These are phyloP conservation scores for Davidsoniella virescens DNA, from an alignment of 2,329 filamentous ascomycete species.

Conservation along the genomic window DNA sequence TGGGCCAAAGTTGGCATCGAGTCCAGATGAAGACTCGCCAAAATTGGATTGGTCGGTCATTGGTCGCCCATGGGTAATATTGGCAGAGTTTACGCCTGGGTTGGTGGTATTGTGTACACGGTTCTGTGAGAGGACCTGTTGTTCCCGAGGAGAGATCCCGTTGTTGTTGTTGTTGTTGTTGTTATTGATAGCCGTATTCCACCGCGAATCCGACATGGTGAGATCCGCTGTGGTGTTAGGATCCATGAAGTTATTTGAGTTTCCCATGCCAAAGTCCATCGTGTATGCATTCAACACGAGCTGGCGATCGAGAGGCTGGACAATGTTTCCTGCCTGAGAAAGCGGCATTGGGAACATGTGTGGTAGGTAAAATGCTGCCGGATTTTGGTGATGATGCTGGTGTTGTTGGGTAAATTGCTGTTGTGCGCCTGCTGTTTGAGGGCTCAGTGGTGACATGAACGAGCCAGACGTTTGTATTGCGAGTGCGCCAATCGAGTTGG, in stretches of 20 bases:
- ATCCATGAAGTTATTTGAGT: constrained; percentile 26
- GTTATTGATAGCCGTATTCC: neutral
- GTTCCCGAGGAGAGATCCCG: neutral
- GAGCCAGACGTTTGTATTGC: neutral
- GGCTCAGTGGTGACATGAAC: constrained; percentile 3
- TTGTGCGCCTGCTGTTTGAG: neutral
- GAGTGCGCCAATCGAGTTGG: neutral
- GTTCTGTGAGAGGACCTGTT: neutral
- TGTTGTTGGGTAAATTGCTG: constrained; percentile 2
- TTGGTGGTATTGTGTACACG: too few species aligned
- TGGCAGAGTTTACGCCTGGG: too few species aligned
- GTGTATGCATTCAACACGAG: constrained; percentile 60
- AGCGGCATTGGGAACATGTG: constrained; percentile 39
- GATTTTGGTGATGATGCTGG: constrained; percentile 22
- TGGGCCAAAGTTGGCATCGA: constrained; percentile 17
- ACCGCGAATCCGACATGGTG: neutral
- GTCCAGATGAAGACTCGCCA: neutral
- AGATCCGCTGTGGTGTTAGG: neutral
- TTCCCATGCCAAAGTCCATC: constrained; percentile 29
- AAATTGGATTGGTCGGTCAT: neutral
- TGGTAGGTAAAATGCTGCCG: constrained; percentile 29
- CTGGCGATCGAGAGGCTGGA: constrained; percentile 59
- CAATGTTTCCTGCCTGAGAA: constrained; percentile 31
- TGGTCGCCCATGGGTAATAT: neutral
- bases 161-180: neutral